These are phyloP conservation scores for Gentiana straminea DNA, from an alignment of 257 asterid species.

Conservation along the genomic window DNA sequence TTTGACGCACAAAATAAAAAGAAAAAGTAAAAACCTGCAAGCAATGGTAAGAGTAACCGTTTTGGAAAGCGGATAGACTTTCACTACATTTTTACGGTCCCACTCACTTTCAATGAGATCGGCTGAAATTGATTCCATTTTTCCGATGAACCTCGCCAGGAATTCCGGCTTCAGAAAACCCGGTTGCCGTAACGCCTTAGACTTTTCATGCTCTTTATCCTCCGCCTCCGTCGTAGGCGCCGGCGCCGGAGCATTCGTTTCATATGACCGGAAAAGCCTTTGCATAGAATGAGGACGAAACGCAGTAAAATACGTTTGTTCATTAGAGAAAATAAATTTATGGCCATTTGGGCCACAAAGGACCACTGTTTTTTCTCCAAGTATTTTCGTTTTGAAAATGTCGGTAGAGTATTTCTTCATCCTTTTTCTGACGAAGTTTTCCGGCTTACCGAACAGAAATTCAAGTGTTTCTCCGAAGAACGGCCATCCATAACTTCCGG, in stretches of 20 bases:
- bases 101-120: conserved; percentile 24
- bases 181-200: conserved; percentile 37
- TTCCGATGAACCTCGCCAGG: conserved; percentile 32
- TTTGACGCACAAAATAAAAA: too few relatives aligned
- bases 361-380: conserved; percentile 68
- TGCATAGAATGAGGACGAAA: conserved; percentile 64
- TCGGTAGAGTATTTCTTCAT: conserved; percentile 48
- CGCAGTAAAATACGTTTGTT: conserved; percentile 37
- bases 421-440: conserved; percentile 43
- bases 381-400: conserved; percentile 50
- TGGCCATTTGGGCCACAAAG: conserved; percentile 46
- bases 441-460: conserved; percentile 40
- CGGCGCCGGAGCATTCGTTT: conserved; percentile 12
- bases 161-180: conserved; percentile 67
- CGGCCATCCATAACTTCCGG: conserved; percentile 37
- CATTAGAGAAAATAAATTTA: conserved; percentile 64
- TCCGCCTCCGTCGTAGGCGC: conserved; percentile 6
- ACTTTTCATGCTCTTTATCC: conserved; percentile 14
- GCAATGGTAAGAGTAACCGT: conserved; percentile 44
- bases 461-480: conserved; percentile 27
- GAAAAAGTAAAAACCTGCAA: too few relatives aligned
- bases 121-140: conserved; percentile 34
- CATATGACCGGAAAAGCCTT: conserved; percentile 46
- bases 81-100: conserved; percentile 24
- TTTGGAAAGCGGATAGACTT: conserved; percentile 42